A percentile compares a stretch with the other conserved stretches of the same genome.
phyloP scores from a whole-genome alignment of 2,329 filamentous ascomycete genomes.

The Penicillium sp. region DNA sequence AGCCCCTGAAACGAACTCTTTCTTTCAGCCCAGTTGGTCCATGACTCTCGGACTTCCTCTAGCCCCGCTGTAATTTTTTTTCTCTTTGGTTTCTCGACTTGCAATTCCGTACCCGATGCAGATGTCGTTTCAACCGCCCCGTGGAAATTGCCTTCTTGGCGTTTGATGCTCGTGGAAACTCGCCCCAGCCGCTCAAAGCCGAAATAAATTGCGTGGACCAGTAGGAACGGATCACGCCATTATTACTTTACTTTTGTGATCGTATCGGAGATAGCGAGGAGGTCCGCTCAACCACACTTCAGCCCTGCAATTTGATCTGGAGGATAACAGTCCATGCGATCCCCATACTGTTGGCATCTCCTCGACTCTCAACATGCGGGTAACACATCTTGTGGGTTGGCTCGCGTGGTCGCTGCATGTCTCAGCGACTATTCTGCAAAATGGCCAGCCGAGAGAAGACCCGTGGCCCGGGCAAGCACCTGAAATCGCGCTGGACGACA shows the following conservation, averaged over 20 bases:
- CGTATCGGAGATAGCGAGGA: slow-evolving; percentile 7
- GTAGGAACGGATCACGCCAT: slow-evolving; percentile 18
- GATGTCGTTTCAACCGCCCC: not conserved
- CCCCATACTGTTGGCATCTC: not conserved
- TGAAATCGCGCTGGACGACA: slow-evolving; percentile 34
- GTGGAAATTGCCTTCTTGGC: slow-evolving; percentile 3
- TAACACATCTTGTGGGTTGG: slow-evolving; percentile 11
- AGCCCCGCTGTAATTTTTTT: not conserved
- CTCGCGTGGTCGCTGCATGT: slow-evolving; percentile 24
- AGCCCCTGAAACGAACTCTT: not conserved
- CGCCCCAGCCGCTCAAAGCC: not conserved
- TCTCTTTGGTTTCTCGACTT: not conserved
- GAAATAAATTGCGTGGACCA: slow-evolving; percentile 5
- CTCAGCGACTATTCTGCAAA: slow-evolving; percentile 48
- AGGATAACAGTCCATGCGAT: slow-evolving; percentile 8
- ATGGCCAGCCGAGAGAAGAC: slow-evolving; percentile 45
- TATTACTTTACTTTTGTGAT: slow-evolving; percentile 16
- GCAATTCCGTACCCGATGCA: not conserved
- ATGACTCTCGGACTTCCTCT: not conserved
- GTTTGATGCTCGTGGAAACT: not conserved
- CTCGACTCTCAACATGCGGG: slow-evolving; percentile 19
- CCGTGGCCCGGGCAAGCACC: slow-evolving; percentile 44
- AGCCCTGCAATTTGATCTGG: not conserved
- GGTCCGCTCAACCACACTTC: not conserved
- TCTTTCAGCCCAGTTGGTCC: not conserved